Evolutionary conservation across 768 basidiomycete species (phyloP), one percentile per base, ranked within the genome.

Genomic region (Podaxis sp.): DNA sequence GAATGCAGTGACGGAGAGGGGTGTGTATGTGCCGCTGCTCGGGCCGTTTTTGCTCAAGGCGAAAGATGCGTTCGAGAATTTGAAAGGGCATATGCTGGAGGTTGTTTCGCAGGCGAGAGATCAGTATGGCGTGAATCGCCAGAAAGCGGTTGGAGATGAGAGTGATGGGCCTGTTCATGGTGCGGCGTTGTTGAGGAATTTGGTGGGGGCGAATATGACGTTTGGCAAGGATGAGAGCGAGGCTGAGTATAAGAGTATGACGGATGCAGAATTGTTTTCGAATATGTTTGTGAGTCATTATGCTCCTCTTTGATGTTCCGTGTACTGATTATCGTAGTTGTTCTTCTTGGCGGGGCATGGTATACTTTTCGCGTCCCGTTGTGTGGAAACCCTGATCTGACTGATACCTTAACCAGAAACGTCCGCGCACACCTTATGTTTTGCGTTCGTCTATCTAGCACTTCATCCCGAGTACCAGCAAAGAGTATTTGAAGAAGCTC

Each of bases 261-360:
- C 76, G 1, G 82, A 84, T 40, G 78, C 72, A 13, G 82, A 84
- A 58, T 60, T 84, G 12, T 65, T 83, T 5, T 83, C 82, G 3
- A 75, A 84, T 63, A 77, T 79, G 58, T 84, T 82, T 66, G 83
- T 82, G 66, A 65, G 79, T 71, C 15, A 4, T 10, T 7, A 26
- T 40, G 2, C 28, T 2, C 11, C 46, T 36, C 4, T 20, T 20
- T 36, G 26, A 2, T 2, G 17, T n/a, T 52, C 37, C 24, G 7
- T 40, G 26, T 6, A 17, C 22, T 17, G 49, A 50, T 13, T 26
- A 15, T 26, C 46, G 10, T 40, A 84, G 83, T 67, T 69, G 2
- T 84, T 83, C 66, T 73, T 82, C 26, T 67, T 84, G 24, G 81
- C 81, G n/a, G 83, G 82, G 12, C 80, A 82, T 66, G 82, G 82